Percentiles rank a stretch among this genome's conserved stretches.
These are phyloP conservation scores for Phytophthora europaea DNA, from an alignment of 352 stramenopile species.

Conservation along the genomic window DNA sequence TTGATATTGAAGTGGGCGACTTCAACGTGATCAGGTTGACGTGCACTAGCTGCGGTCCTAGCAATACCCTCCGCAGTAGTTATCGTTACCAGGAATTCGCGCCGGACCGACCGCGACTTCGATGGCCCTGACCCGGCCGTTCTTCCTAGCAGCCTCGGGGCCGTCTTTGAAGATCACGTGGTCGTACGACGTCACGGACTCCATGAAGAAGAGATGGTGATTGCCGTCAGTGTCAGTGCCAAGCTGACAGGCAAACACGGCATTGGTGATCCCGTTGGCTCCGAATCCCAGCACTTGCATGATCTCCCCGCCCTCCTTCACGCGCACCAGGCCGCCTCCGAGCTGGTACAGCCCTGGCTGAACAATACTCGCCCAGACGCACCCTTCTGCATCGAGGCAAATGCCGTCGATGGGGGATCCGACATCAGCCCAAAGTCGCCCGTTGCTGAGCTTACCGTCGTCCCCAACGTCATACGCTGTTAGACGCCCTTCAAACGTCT, in stretches of 20 bases:
- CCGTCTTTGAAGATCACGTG: constrained; percentile 47
- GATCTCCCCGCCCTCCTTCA: constrained; percentile 61
- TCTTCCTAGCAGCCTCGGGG: constrained; percentile 39
- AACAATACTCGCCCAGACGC: constrained; percentile 59
- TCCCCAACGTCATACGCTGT: constrained; percentile 61
- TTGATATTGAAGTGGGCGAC: constrained; percentile 22
- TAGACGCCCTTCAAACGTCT: constrained; percentile 56
- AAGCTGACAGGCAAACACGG: constrained; percentile 64
- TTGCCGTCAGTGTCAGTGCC: constrained; percentile 53
- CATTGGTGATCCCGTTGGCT: constrained; percentile 51
- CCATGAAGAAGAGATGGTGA: constrained; percentile 65
- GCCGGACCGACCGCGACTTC: constrained; percentile 56
- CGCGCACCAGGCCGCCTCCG: constrained; percentile 49
- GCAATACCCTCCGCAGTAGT: constrained; percentile 72
- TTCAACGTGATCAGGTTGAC: constrained; percentile 30
- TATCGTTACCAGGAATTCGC: constrained; percentile 31
- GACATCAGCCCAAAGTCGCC: constrained; percentile 56
- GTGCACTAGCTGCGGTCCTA: constrained; percentile 25
- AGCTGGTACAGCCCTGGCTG: constrained; percentile 56
- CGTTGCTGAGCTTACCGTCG: constrained; percentile 56
- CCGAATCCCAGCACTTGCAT: constrained; percentile 58
- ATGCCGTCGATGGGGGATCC: constrained; percentile 61
- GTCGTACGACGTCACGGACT: constrained; percentile 49
- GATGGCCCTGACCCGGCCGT: constrained; percentile 53
- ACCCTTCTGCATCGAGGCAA: constrained; percentile 66